Percentiles rank a stretch among this genome's conserved stretches.
Conservation (phyloP, 2,329 filamentous ascomycete species). For the Cercospora zeae-maydis region DNA sequence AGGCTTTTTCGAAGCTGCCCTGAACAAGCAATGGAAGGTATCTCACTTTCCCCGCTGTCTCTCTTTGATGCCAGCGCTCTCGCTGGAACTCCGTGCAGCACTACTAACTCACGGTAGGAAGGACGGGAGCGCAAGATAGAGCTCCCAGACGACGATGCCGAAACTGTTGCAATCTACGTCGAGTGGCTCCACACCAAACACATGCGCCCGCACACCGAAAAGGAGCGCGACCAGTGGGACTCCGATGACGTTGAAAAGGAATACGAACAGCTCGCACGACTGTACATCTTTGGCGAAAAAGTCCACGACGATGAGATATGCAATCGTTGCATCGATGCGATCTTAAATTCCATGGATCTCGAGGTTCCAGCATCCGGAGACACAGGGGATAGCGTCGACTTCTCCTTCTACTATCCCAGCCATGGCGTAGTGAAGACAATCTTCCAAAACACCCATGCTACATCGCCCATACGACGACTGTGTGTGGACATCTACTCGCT, state of each 20-base stretch:
- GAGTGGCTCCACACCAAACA: constrained; percentile 14
- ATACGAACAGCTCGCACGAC: background rate
- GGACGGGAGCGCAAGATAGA: constrained; percentile 1
- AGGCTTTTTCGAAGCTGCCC: constrained; percentile 1
- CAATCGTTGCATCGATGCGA: background rate
- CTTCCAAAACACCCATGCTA: background rate
- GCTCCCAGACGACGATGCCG: background rate
- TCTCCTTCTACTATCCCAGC: background rate
- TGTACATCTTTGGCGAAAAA: constrained; percentile 16
- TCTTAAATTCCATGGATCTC: background rate
- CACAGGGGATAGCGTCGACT: too few relatives aligned
- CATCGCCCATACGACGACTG: background rate
- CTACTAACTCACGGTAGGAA: background rate
- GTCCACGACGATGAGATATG: constrained; percentile 6
- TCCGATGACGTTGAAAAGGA: background rate
- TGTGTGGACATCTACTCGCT: background rate
- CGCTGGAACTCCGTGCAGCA: background rate
- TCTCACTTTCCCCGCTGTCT: background rate
- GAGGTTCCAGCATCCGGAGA: too few relatives aligned
- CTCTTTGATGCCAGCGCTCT: background rate
- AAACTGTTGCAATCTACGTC: background rate
- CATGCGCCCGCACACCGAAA: background rate
- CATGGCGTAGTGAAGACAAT: background rate
- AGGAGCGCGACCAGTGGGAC: background rate
- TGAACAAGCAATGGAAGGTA: constrained; percentile 6